These are phyloP conservation scores for Fraxinus sp. DNA, from an alignment of 305 asterid genomes.

Conservation along the genomic window DNA sequence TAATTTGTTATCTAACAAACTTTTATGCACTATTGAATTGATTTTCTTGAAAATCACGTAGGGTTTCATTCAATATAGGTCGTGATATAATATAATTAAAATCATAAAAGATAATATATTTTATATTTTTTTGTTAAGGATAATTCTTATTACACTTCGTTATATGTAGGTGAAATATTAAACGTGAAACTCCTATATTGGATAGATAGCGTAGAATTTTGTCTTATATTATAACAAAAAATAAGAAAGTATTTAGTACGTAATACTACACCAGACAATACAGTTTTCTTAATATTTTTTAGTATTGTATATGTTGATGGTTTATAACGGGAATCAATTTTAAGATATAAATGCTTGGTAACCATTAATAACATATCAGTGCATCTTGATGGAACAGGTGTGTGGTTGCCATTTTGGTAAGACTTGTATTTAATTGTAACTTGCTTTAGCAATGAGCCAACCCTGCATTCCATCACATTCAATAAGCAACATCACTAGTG, in stretches of 20 bases:
- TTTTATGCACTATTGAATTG: neutral
- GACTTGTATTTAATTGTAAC: too few relatives aligned
- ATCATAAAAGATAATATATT: neutral
- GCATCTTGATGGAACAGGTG: too few relatives aligned
- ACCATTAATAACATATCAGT: too few relatives aligned
- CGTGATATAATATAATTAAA: neutral
- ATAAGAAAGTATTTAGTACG: neutral
- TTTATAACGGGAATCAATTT: neutral
- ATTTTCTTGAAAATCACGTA: neutral
- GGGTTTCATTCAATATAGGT: neutral
- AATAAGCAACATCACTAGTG: too few relatives aligned
- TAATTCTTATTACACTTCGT: neutral
- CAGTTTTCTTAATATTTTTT: neutral
- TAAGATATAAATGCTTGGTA: too few relatives aligned
- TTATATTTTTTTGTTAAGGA: neutral
- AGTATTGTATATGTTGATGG: too few relatives aligned
- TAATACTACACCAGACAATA: neutral
- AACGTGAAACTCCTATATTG: neutral
- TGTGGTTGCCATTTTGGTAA: too few relatives aligned
- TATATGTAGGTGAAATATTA: neutral
- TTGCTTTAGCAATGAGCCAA: too few relatives aligned
- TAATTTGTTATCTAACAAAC: neutral
- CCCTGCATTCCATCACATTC: too few relatives aligned
- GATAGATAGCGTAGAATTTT: too few relatives aligned
- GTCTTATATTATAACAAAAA: neutral